Percentiles rank a stretch among this genome's conserved stretches.
Conservation (phyloP, 495 filamentous ascomycete species). For the Aspergillus campestris region DNA sequence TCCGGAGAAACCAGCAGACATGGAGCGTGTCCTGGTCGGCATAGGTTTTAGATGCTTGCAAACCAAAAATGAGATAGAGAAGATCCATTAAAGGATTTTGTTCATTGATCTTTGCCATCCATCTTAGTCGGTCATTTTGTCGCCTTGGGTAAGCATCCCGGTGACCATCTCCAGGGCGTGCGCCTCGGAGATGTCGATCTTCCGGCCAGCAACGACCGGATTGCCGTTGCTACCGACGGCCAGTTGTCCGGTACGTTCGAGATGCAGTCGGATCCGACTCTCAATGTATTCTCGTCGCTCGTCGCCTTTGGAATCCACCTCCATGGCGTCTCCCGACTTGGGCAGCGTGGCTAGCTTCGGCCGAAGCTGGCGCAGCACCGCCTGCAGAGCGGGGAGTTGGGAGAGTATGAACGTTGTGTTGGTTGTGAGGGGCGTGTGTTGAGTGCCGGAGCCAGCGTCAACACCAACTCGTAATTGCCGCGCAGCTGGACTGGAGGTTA, state of each 20-base stretch:
- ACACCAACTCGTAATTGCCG: slow-evolving; percentile 37
- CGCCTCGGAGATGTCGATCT: slow-evolving; percentile 35
- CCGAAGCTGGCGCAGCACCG: slow-evolving; percentile 53
- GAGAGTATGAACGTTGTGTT: slow-evolving; percentile 71
- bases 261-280: slow-evolving; percentile 45
- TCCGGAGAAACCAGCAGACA: slow-evolving; percentile 55
- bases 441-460: slow-evolving; percentile 24
- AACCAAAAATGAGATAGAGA: neutral
- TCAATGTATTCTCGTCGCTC: slow-evolving; percentile 71
- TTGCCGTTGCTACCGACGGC: slow-evolving; percentile 30
- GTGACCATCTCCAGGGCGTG: slow-evolving; percentile 38
- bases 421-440: slow-evolving; percentile 51
- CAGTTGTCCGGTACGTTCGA: slow-evolving; percentile 37
- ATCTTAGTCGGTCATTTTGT: slow-evolving; percentile 15
- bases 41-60: slow-evolving; percentile 1
- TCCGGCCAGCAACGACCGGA: slow-evolving; percentile 31
- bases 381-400: slow-evolving; percentile 70
- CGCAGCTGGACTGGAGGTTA: slow-evolving; percentile 41
- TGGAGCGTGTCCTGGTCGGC: slow-evolving; percentile 50
- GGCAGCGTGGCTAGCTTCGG: slow-evolving; percentile 49
- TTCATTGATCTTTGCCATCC: neutral
- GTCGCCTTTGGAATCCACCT: slow-evolving; percentile 35
- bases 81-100: neutral
- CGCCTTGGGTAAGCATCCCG: slow-evolving; percentile 31
- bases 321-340: slow-evolving; percentile 19